Percentiles rank a stretch among this genome's conserved stretches.
Evolutionary conservation across 495 filamentous ascomycete genomes (phyloP).

Genomic region (Tirmania nivea): DNA sequence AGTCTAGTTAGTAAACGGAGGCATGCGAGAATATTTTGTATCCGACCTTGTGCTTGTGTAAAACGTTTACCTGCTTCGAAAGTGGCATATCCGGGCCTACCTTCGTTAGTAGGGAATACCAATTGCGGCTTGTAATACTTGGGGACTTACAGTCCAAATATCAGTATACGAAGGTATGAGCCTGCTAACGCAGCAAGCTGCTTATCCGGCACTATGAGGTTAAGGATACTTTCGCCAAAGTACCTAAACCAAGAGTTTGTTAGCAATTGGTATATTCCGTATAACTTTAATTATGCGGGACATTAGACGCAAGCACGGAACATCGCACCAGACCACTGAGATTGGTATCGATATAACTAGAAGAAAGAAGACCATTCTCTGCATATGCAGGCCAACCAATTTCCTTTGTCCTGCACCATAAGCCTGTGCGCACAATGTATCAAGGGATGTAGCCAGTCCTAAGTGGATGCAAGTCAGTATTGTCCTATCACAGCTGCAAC

Average conservation of each 20-base stretch:
- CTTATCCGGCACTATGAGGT: slow-evolving; percentile 35
- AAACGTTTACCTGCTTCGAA: slow-evolving; percentile 55
- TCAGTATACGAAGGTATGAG: slow-evolving; percentile 41
- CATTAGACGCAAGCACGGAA: no score
- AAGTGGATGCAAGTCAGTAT: background rate
- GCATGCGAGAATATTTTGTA: background rate
- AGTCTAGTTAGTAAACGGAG: background rate
- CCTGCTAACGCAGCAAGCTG: slow-evolving; percentile 42
- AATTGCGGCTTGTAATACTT: background rate
- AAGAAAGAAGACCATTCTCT: slow-evolving; percentile 48
- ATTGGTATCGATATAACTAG: slow-evolving; percentile 42
- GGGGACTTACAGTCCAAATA: slow-evolving; percentile 29
- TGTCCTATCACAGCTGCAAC: background rate
- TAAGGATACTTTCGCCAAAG: slow-evolving; percentile 31
- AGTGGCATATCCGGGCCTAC: slow-evolving; percentile 36
- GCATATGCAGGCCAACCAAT: slow-evolving; percentile 48
- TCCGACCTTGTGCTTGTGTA: slow-evolving; percentile 42
- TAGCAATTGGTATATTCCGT: background rate
- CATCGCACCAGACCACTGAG: slow-evolving; percentile 29
- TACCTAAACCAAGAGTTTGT: slow-evolving; percentile 12
- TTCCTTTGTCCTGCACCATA: slow-evolving; percentile 46
- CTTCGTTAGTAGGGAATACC: background rate
- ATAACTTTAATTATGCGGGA: no score
- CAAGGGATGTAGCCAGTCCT: slow-evolving; percentile 42
- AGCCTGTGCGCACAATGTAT: slow-evolving; percentile 55